phyloP scores from a whole-genome alignment of 2,329 filamentous ascomycete genomes.

The Hypoxylon sp. region DNA sequence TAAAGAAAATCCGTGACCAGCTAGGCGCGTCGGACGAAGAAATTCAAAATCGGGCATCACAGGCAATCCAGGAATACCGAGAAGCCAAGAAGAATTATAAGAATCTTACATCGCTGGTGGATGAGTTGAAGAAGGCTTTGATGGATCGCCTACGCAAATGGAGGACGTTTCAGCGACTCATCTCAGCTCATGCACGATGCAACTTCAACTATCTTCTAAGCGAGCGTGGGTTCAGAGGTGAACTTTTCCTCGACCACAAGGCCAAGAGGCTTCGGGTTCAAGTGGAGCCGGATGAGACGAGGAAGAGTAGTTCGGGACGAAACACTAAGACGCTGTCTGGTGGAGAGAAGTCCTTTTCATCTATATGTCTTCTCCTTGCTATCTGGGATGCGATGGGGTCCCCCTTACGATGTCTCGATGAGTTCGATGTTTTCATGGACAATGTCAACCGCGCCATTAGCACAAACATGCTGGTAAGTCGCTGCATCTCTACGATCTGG shows the following conservation, averaged over 20 bases:
- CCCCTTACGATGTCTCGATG: constrained; percentile 92
- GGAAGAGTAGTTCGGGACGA: constrained; percentile 77
- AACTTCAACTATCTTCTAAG: constrained; percentile 91
- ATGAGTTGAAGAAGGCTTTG: constrained; percentile 71
- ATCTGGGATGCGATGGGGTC: constrained; percentile 99
- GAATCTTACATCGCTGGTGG: constrained; percentile 61
- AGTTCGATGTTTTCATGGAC: constrained; percentile 99
- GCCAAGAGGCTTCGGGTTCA: constrained; percentile 82
- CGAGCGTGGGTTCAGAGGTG: constrained; percentile 90
- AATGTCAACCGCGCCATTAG: constrained; percentile 93
- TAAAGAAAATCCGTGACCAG: constrained; percentile 70
- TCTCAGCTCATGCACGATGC: constrained; percentile 86
- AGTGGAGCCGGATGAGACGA: constrained; percentile 80
- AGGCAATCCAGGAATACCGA: constrained; percentile 60
- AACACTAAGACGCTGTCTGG: constrained; percentile 94
- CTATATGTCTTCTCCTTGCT: constrained; percentile 90
- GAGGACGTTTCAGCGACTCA: constrained; percentile 84
- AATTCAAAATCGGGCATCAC: constrained; percentile 67
- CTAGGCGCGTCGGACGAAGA: constrained; percentile 76
- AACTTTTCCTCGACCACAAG: constrained; percentile 82
- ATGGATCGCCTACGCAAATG: constrained; percentile 80
- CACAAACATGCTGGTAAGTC: constrained; percentile 89
- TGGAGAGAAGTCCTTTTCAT: constrained; percentile 97
- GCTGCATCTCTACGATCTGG: background rate
- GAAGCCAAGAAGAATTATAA: constrained; percentile 61